Evolutionary conservation across 768 basidiomycete species (phyloP).

Genomic region (Megacollybia marginata): DNA sequence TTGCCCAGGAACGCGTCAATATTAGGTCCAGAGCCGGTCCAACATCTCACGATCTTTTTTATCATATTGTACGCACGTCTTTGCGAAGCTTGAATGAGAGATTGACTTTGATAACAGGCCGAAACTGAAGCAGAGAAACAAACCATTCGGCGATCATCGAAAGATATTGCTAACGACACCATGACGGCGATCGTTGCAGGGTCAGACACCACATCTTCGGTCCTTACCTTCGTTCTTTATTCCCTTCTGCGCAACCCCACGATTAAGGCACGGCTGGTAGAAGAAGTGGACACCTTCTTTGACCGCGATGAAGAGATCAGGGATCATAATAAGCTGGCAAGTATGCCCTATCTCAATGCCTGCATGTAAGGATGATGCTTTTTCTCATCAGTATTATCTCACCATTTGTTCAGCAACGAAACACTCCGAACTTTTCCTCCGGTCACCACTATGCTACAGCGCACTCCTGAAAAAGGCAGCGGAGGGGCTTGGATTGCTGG

Average conservation of each 20-base stretch:
- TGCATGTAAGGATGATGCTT: slow-evolving; percentile 21
- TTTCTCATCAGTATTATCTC: neutral
- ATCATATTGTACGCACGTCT: slow-evolving; percentile 10
- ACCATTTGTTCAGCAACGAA: slow-evolving; percentile 22
- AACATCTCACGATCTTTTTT: slow-evolving; percentile 12
- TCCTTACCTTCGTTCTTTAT: slow-evolving; percentile 19
- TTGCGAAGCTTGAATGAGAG: no score
- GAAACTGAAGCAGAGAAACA: no score
- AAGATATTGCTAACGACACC: slow-evolving; percentile 13
- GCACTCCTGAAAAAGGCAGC: slow-evolving; percentile 23
- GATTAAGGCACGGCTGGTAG: slow-evolving; percentile 16
- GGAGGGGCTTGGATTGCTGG: slow-evolving; percentile 22
- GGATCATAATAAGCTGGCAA: slow-evolving; percentile 16
- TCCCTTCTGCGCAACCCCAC: slow-evolving; percentile 18
- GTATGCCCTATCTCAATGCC: slow-evolving; percentile 23
- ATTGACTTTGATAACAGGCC: no score
- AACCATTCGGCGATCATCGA: neutral
- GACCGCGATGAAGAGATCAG: slow-evolving; percentile 5
- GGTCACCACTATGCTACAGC: slow-evolving; percentile 22
- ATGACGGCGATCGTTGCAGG: slow-evolving; percentile 24
- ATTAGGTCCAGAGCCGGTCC: slow-evolving; percentile 43
- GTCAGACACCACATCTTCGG: slow-evolving; percentile 23
- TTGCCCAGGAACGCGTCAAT: slow-evolving; percentile 34
- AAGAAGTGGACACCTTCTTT: slow-evolving; percentile 18
- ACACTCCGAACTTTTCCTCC: slow-evolving; percentile 29